A percentile compares a stretch with the other conserved stretches of the same genome.
These are phyloP conservation scores for Nicotiana tabacum DNA, from an alignment of 257 asterid genomes.

Conservation along the genomic window DNA sequence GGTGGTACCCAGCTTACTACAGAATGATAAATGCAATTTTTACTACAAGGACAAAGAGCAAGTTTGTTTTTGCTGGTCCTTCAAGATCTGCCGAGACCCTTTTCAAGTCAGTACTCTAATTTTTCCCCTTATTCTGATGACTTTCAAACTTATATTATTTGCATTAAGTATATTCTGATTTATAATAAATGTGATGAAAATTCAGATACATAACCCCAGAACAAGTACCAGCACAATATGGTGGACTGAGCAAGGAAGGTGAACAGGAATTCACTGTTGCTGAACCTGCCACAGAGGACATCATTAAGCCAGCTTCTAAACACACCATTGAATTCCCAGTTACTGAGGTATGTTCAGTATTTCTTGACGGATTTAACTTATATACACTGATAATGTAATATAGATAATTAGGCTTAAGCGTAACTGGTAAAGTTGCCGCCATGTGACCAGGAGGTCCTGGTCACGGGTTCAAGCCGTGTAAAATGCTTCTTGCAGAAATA, in stretches of 20 bases:
- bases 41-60: conserved; percentile 95
- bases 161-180: not conserved
- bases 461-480: too few relatives aligned
- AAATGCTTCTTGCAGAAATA: too few relatives aligned
- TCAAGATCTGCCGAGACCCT: conserved; percentile 83
- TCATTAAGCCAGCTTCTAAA: conserved; percentile 66
- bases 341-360: conserved; percentile 49
- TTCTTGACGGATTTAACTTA: not conserved
- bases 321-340: conserved; percentile 73
- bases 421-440: too few relatives aligned
- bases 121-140: not conserved
- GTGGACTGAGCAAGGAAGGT: conserved; percentile 86
- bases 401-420: too few relatives aligned
- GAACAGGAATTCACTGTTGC: conserved; percentile 59
- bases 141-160: not conserved
- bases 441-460: too few relatives aligned
- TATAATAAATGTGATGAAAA: not conserved
- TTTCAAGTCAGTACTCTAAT: conserved; percentile 50
- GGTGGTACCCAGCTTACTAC: conserved; percentile 96
- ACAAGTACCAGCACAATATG: conserved; percentile 80
- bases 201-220: conserved; percentile 85
- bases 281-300: conserved; percentile 73
- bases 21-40: conserved; percentile 83
- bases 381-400: too few relatives aligned
- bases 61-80: conserved; percentile 95